Evolutionary conservation across 495 filamentous ascomycete genomes (phyloP).

Genomic region (Barbatosphaeria neglecta): DNA sequence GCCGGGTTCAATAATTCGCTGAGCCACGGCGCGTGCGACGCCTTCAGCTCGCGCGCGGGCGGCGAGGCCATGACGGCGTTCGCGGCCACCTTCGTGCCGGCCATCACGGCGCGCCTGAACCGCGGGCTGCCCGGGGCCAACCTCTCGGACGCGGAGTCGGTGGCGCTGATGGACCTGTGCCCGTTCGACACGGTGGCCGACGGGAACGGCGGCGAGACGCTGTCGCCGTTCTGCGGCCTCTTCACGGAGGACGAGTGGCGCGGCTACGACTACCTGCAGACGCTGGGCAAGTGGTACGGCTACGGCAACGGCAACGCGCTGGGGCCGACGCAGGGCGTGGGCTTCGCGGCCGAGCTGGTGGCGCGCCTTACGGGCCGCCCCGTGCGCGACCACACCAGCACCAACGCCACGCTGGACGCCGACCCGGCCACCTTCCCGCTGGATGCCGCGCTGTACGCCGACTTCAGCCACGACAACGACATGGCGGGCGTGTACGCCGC

Average conservation of each 20-base stretch:
- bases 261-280: slow-evolving; percentile 65
- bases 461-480: slow-evolving; percentile 83
- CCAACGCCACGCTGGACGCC: slow-evolving; percentile 60
- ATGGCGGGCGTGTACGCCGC: slow-evolving; percentile 63
- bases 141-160: slow-evolving; percentile 44
- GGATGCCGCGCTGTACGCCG: slow-evolving; percentile 54
- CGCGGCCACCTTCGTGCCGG: slow-evolving; percentile 43
- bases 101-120: slow-evolving; percentile 53
- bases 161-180: slow-evolving; percentile 75
- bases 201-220: neutral
- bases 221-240: slow-evolving; percentile 58
- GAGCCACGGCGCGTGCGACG: slow-evolving; percentile 54
- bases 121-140: slow-evolving; percentile 46
- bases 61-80: slow-evolving; percentile 40
- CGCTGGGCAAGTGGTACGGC: slow-evolving; percentile 70
- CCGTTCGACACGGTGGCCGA: slow-evolving; percentile 64
- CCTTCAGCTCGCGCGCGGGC: slow-evolving; percentile 42
- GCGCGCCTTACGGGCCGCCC: slow-evolving; percentile 57
- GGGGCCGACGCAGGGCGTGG: slow-evolving; percentile 70
- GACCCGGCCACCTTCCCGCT: slow-evolving; percentile 56
- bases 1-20: slow-evolving; percentile 63
- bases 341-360: slow-evolving; percentile 74
- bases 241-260: slow-evolving; percentile 61
- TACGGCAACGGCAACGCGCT: slow-evolving; percentile 64
- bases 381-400: slow-evolving; percentile 57